Evolutionary conservation across 2,329 filamentous ascomycete species (phyloP), one percentile per base, ranked within the genome.

Genomic region (Alternaria gaisen): DNA sequence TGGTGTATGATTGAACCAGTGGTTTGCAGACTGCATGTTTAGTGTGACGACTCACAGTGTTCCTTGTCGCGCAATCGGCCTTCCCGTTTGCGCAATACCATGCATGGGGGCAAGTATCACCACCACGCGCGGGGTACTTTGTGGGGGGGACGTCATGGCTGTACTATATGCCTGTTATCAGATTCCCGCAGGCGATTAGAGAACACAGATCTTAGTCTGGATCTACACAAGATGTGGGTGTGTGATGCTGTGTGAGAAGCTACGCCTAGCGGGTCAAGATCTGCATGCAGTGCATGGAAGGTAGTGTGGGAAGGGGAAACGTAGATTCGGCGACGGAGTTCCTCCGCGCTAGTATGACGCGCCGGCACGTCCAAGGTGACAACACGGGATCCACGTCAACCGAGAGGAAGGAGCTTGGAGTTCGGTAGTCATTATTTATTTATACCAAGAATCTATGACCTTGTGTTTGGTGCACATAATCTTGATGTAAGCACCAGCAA

Each of bases 381-480:
- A 40, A 43, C 38, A 26, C 22, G 14, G 38, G 34, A 51, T 42
- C 24, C 18, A 52, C 38, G 16, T 32, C 7, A n/a, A 34, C 32
- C 32, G 28, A 2, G 10, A 14, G n/a, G 24, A 11, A 50, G 22
- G 28, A 24, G n/a, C 11, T 34, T 58, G 18, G 20, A 54, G 42
- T 36, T 52, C 16, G 56, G 50, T 58, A 58, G 54, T 47, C 42
- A 61, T 61, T 58, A 42, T 53, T 58, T 53, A 28, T 65, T 60
- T 59, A 43, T 58, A 42, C 41, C 44, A 60, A 51, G 41, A 58
- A 43, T 65, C 57, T 50, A 46, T 52, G 38, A 56, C 53, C 56
- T 66, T 68, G 67, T 66, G 59, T 58, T 54, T 60, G 54, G 56
- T 64, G 51, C 64, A 69, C 59, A 68, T 59, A 51, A 44, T 51